phyloP scores from a whole-genome alignment of 2,329 filamentous ascomycete genomes.

The Trichophyton mentagrophytes region DNA sequence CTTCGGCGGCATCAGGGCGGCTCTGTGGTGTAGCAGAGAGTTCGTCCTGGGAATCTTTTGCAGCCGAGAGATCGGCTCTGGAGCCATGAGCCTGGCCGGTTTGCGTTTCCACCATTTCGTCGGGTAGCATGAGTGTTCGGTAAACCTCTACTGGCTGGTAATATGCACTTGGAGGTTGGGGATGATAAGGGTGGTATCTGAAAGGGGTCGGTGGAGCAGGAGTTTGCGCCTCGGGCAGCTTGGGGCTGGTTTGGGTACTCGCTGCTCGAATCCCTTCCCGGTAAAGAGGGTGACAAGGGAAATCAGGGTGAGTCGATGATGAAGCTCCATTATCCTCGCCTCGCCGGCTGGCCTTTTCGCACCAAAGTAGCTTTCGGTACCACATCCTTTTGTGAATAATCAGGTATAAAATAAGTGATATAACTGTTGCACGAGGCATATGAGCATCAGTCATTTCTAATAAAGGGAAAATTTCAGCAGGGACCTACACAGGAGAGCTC shows the following conservation, averaged over 20 bases:
- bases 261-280: background rate
- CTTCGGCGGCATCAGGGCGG: background rate
- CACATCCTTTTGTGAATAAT: slow-evolving; percentile 2
- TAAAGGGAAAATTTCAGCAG: no score
- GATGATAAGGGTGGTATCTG: slow-evolving; percentile 7
- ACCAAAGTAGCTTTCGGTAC: slow-evolving; percentile 1
- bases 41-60: background rate
- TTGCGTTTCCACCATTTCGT: background rate
- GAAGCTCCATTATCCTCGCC: background rate
- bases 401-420: background rate
- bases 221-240: background rate
- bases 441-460: background rate
- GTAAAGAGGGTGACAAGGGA: slow-evolving; percentile 3
- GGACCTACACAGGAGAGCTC: background rate
- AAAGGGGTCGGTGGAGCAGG: background rate
- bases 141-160: slow-evolving; percentile 12
- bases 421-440: background rate
- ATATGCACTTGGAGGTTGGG: slow-evolving; percentile 8
- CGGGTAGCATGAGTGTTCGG: slow-evolving; percentile 4
- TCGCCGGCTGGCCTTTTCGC: background rate
- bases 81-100: background rate
- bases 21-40: background rate
- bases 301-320: background rate
- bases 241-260: background rate
- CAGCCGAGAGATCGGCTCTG: background rate